Base-by-base conservation (phyloP, 116 monocot genomes). In the Zostera marina region DNA sequence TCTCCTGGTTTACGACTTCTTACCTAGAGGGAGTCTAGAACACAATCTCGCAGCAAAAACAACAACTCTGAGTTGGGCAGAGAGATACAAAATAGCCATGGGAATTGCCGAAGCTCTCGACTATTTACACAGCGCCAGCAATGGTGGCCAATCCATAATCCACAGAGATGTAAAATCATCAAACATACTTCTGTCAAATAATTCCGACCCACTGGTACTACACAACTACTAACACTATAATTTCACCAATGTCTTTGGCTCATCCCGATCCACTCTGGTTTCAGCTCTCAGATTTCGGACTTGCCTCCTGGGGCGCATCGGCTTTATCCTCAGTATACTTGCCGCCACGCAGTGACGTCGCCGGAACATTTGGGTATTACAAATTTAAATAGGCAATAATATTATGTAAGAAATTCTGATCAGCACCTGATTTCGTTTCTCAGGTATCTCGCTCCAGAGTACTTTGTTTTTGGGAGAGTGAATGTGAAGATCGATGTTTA, bases 401-500 rank as follows among this genome's bases (percentile, higher is more conserved):
- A 8, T 47, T 47, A 2, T 5, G 15, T 47, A 47, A 47, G 7
- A 47, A 47, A n/a, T n/a, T n/a, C n/a, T n/a, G n/a, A n/a, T n/a
- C n/a, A n/a, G n/a, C 17, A 47, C 47, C 17, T 47, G 13, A n/a
- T 47, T 6, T 47, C 15, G 14, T 1, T 2, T 15, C 17, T 21
- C 16, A 51, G 49, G 20, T 41, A 42, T 8, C 59, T 59, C 15
- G 41, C 83, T 44, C 92, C 82, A 9, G 83, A 92, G 63, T 92
- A 83, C 63, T 86, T 86, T 76, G 86, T 83, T 82, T 76, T 75
- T 62, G 86, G 86, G 8, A 83, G 80, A 25, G 77, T 92, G 14
- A 78, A 73, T 55, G 87, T 81, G 53, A 93, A 93, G 66, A 81
- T 81, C 11, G 88, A 93, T 81, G 81, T 93, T 3, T 93, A 93